These are phyloP conservation scores for Bocquillonia castaneifolia DNA, from an alignment of 441 rosid genomes.

Conservation along the genomic window DNA sequence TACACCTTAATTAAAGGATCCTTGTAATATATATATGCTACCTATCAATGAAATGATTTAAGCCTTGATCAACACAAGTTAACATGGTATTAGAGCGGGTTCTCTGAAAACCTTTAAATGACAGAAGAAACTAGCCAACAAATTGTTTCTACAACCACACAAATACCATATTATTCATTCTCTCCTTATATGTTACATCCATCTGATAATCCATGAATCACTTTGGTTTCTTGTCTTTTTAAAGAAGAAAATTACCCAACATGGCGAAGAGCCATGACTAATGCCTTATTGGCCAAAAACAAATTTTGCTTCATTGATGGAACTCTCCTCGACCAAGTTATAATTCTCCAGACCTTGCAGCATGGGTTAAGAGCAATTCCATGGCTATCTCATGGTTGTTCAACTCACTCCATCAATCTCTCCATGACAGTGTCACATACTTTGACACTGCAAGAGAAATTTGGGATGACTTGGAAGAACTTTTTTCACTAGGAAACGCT, in stretches of 20 bases:
- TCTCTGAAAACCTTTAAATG: too few relatives aligned
- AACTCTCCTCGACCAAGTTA: background rate
- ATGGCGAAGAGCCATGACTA: background rate
- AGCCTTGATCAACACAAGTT: too few relatives aligned
- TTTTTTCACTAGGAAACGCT: background rate
- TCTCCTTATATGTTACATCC: background rate
- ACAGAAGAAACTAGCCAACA: too few relatives aligned
- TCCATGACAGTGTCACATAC: background rate
- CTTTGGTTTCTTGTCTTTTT: background rate
- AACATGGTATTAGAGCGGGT: too few relatives aligned
- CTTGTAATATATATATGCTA: too few relatives aligned
- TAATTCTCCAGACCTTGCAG: background rate
- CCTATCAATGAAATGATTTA: too few relatives aligned
- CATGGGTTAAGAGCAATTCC: background rate
- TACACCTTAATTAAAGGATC: too few relatives aligned
- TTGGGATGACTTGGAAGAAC: background rate
- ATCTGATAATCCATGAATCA: background rate
- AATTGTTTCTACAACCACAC: too few relatives aligned
- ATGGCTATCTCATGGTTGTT: slow-evolving; percentile 7
- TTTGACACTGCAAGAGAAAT: background rate
- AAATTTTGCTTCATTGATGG: background rate
- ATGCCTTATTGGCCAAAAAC: background rate
- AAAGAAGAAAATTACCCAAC: background rate
- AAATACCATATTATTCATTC: too few relatives aligned
- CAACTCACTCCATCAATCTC: background rate